Evolutionary conservation across 2,329 filamentous ascomycete species (phyloP), one percentile per base, ranked within the genome.

Genomic region (Venturia effusa): DNA sequence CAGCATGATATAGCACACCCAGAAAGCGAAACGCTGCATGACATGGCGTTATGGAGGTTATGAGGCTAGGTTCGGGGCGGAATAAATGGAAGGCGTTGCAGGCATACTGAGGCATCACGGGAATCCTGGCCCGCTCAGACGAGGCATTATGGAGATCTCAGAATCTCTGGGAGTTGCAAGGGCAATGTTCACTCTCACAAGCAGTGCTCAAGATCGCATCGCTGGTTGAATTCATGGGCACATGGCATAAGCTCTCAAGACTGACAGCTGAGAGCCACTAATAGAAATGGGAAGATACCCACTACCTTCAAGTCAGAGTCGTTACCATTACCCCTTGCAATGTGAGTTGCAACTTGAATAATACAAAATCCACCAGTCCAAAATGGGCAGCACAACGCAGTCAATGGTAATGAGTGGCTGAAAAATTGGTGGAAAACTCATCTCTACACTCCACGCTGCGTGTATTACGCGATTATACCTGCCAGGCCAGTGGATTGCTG

Each of bases 31-130:
- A 34, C 34, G 51, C 30, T 32, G 30, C 51, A 57, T 34, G 59
- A 30, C 43, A 22, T 40, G 59, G 59, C 59, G 59, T 60, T 60
- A 60, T 15, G 59, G 59, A 34, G 30, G 11, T 34, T 32, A 10
- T 57, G 27, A 34, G 17, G 51, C 27, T 4, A 32, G 51, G 30
- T 13, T 24, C 17, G 51, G 51, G 19, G n/a, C 22, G 51, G 15
- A 57, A 34, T 34, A 57, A 30, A 34, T 13, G 51, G 51, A 55
- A 57, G 51, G 51, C 51, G 51, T 57, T 57, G 51, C 51, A 17
- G 51, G 27, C 30, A 57, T 22, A 57, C n/a, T 32, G 7, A 57
- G 51, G 30, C 30, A 32, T 57, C 5, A 8, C 17, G 15, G 30
- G 30, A 57, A 30, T n/a, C n/a, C 51, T 57, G 19, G 30, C 27